Percentiles rank a stretch among this genome's conserved stretches.
Conservation (phyloP, 2,329 filamentous ascomycete species). For the Pseudogymnoascus sp. region DNA sequence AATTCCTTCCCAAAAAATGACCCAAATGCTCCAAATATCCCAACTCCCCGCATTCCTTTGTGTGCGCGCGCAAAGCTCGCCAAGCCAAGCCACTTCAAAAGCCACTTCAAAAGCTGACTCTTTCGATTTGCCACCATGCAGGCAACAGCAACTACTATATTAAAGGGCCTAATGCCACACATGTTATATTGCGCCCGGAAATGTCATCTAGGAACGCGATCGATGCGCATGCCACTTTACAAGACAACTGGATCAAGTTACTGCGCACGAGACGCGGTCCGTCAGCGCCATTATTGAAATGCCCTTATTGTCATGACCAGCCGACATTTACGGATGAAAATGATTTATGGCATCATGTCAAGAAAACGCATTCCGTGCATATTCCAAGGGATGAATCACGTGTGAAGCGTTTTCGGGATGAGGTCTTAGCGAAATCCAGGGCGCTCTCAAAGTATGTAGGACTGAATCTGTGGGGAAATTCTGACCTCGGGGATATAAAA, state of each 20-base stretch:
- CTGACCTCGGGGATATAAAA: not conserved
- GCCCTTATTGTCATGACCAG: not conserved
- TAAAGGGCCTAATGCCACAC: not conserved
- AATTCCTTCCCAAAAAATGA: not conserved
- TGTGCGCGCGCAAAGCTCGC: not conserved
- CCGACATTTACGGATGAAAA: not conserved
- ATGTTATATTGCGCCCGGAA: not conserved
- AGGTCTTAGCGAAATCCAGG: not conserved
- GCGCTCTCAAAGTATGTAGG: not conserved
- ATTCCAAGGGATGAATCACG: not conserved
- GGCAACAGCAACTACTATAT: not conserved
- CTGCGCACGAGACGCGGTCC: not conserved
- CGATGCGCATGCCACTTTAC: not conserved
- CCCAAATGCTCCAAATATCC: not conserved
- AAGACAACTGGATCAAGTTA: not conserved
- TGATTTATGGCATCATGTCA: slow-evolving; percentile 1
- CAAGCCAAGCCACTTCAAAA: not conserved
- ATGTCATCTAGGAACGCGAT: not conserved
- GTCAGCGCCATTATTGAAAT: not conserved
- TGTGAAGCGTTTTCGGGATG: not conserved
- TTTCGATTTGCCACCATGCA: not conserved
- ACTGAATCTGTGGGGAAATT: not conserved
- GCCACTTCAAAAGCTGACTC: not conserved
- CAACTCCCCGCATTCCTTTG: too few relatives aligned
- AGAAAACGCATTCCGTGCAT: not conserved